Evolutionary conservation across 805 yeast genomes (phyloP).

Genomic region (Wickerhamiella sergipiensis): DNA sequence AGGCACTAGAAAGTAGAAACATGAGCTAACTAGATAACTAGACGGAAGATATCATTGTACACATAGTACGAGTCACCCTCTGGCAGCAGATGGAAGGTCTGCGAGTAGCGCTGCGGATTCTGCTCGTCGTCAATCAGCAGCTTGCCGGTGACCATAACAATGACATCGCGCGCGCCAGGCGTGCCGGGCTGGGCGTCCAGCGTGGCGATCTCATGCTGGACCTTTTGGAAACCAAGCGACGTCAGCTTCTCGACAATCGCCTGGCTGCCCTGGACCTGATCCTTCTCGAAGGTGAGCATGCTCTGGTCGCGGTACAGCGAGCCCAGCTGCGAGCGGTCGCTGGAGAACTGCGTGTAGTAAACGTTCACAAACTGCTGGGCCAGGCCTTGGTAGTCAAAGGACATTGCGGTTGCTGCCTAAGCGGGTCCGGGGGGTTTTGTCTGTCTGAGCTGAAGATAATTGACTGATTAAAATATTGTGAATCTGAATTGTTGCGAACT

Average conservation of each 20-base stretch:
- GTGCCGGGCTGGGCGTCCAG: slow-evolving; percentile 97
- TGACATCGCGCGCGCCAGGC: slow-evolving; percentile 70
- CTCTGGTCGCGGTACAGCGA: slow-evolving; percentile 92
- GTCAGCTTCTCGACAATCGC: slow-evolving; percentile 84
- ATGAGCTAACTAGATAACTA: slow-evolving; percentile 22
- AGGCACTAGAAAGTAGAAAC: too few relatives aligned
- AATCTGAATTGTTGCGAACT: too few relatives aligned
- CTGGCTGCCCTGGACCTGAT: slow-evolving; percentile 90
- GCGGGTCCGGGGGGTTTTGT: background rate
- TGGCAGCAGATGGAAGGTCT: slow-evolving; percentile 92
- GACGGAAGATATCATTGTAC: slow-evolving; percentile 92
- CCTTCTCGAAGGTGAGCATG: slow-evolving; percentile 91
- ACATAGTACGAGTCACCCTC: slow-evolving; percentile 87
- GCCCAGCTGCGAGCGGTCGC: slow-evolving; percentile 84
- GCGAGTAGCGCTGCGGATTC: slow-evolving; percentile 92
- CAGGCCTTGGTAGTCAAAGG: slow-evolving; percentile 21
- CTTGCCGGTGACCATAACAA: slow-evolving; percentile 97
- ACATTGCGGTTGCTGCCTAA: slow-evolving; percentile 9
- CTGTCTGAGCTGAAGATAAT: too few relatives aligned
- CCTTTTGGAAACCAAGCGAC: slow-evolving; percentile 82
- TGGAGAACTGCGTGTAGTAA: slow-evolving; percentile 89
- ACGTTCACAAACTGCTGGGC: slow-evolving; percentile 77
- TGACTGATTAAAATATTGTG: too few relatives aligned
- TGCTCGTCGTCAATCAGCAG: slow-evolving; percentile 85
- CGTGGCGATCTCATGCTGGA: slow-evolving; percentile 84